These are phyloP conservation scores for Neospermospora avenae DNA, from an alignment of 2,329 filamentous ascomycete species.

Conservation along the genomic window DNA sequence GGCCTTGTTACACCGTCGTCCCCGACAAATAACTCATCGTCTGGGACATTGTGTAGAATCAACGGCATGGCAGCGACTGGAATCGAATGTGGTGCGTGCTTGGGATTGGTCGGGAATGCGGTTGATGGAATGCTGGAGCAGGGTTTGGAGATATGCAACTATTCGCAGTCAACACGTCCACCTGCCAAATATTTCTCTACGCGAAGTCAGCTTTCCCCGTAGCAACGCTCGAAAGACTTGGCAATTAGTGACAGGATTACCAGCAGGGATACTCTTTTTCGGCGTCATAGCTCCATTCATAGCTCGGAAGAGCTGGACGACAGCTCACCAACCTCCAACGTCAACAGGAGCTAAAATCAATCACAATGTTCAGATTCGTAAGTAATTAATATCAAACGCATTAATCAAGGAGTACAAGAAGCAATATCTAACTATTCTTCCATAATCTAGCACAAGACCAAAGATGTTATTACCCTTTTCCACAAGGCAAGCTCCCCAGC, in stretches of 20 bases:
- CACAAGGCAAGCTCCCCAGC: conserved; percentile 74
- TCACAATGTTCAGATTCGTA: conserved; percentile 38
- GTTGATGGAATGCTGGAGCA: neutral
- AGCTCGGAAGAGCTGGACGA: conserved; percentile 15
- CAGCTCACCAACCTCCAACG: conserved; percentile 5
- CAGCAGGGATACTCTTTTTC: neutral
- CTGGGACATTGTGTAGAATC: conserved; percentile 66
- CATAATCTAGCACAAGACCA: conserved; percentile 62
- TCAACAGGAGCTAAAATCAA: conserved; percentile 5
- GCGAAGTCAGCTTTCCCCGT: conserved; percentile 8
- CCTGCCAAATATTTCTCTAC: conserved; percentile 4
- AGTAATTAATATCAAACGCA: conserved; percentile 8
- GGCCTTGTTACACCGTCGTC: conserved; percentile 63
- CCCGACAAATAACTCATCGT: conserved; percentile 64
- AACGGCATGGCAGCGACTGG: conserved; percentile 48
- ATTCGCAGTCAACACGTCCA: neutral
- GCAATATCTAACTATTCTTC: conserved; percentile 6
- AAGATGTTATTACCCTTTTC: conserved; percentile 95
- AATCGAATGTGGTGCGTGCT: neutral
- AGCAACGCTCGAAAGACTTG: neutral
- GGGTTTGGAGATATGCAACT: neutral
- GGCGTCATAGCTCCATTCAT: conserved; percentile 20
- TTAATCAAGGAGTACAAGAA: neutral
- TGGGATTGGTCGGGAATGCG: neutral
- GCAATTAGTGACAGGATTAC: neutral